Evolutionary conservation across 2,329 filamentous ascomycete species (phyloP), one percentile per base, ranked within the genome.

Genomic region (Ceratocystis variospora): DNA sequence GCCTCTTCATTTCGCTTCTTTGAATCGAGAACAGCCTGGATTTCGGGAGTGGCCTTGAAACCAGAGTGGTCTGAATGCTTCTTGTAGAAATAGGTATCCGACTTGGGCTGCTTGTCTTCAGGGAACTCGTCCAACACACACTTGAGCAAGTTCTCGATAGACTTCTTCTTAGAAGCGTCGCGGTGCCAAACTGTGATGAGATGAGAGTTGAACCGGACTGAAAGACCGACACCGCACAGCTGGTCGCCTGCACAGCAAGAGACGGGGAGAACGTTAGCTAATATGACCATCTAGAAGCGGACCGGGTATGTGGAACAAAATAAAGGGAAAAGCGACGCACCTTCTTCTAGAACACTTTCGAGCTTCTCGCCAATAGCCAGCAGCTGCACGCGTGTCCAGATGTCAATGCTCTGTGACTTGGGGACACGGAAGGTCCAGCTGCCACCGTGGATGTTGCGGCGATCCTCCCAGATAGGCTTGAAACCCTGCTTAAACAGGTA

Each of bases 121-220:
- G 87, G 87, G 37, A 96, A 79, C 70, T 89, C 84, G 63, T 86
- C 82, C 61, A 96, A 78, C 64, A 96, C 86, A 61, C 84, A 87
- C 69, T 83, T 78, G 62, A 92, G 80, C 68, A 96, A 81, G 69
- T 80, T 83, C 73, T 93, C 85, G 71, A 94, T 83, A 5, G 90
- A 94, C 71, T 83, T 85, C 72, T 89, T 81, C 76, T 94, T 91
- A 68, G 85, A 86, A 25, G 87, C 86, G 72, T 96, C 88, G 69
- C 94, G 89, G 77, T 96, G 94, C 93, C 93, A 97, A 72, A 97
- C 84, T 71, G 89, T 88, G 74, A 96, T 87, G 71, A 96, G 84
- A 74, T 93, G 87, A 37, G 87, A 88, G 77, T 92, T 96, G 81
- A 94, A 95, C 72, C 92, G 87, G 67, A 93, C 89, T 0, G 88